Conservation (phyloP, 139 green algal species). For the Chlamydomonas sp. region DNA sequence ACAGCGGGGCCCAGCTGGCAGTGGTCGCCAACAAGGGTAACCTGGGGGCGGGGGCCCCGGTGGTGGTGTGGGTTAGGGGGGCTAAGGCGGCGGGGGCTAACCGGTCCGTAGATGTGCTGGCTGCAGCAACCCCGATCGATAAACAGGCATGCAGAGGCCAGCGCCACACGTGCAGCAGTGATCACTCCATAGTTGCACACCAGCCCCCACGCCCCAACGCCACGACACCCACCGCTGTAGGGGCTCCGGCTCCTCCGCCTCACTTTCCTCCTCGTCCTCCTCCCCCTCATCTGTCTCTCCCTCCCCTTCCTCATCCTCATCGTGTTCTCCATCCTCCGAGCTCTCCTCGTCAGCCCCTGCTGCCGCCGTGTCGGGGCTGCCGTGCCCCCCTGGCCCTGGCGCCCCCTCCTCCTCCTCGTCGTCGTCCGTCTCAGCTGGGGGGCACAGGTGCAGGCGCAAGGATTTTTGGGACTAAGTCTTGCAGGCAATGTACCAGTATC, state of each 20-base stretch:
- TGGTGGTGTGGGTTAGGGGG: background rate
- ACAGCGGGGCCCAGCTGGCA: conserved; percentile 97
- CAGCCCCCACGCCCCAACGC: no score
- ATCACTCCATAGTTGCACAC: no score
- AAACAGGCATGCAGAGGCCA: background rate
- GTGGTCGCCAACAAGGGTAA: conserved; percentile 97
- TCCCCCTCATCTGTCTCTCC: conserved; percentile 4
- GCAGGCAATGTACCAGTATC: no score
- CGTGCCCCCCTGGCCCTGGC: background rate
- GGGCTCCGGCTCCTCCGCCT: background rate
- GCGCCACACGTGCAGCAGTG: no score
- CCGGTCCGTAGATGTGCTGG: background rate
- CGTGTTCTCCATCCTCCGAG: background rate
- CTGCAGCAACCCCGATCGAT: background rate
- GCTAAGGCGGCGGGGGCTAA: no score
- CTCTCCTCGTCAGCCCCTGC: background rate
- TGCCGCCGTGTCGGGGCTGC: background rate
- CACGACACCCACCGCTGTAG: no score
- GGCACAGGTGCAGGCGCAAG: background rate
- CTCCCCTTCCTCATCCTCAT: conserved; percentile 5
- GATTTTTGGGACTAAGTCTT: background rate
- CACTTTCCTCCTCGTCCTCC: background rate
- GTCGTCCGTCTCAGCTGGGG: conserved; percentile 12
- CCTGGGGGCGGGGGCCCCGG: conserved; percentile 35
- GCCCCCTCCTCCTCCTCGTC: conserved; percentile 1